A percentile compares a stretch with the other conserved stretches of the same genome.
Evolutionary conservation across 768 basidiomycete genomes (phyloP).

Genomic region (Coprinellus aureogranulatus): DNA sequence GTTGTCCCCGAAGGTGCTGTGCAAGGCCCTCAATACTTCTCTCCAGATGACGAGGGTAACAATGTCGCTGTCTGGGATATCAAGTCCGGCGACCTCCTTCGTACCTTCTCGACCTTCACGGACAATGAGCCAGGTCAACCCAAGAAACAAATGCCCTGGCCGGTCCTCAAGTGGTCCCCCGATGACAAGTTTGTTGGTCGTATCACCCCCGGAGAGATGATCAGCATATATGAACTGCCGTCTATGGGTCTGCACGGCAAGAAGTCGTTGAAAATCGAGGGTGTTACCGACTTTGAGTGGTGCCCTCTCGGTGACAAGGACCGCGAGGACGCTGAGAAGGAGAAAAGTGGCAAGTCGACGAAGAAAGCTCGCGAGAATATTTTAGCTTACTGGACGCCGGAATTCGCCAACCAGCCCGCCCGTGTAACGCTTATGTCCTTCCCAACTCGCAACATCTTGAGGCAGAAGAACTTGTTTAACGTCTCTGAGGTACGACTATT

Average conservation of each 20-base stretch:
- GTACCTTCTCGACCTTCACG: slow-evolving; percentile 75
- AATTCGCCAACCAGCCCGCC: slow-evolving; percentile 94
- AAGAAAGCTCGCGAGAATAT: slow-evolving; percentile 85
- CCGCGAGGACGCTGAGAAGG: slow-evolving; percentile 64
- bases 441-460: slow-evolving; percentile 77
- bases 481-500: slow-evolving; percentile 76
- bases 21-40: slow-evolving; percentile 83
- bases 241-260: slow-evolving; percentile 92
- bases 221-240: slow-evolving; percentile 95
- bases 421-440: slow-evolving; percentile 91
- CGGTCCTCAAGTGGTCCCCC: slow-evolving; percentile 93
- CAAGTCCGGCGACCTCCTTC: slow-evolving; percentile 86
- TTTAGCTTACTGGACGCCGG: slow-evolving; percentile 97
- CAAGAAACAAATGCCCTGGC: slow-evolving; percentile 92
- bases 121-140: slow-evolving; percentile 55
- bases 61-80: slow-evolving; percentile 98
- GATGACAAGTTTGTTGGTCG: slow-evolving; percentile 95
- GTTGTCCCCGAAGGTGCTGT: slow-evolving; percentile 76
- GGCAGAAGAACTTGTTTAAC: slow-evolving; percentile 97
- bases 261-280: slow-evolving; percentile 96
- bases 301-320: slow-evolving; percentile 91
- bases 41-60: slow-evolving; percentile 94
- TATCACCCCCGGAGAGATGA: slow-evolving; percentile 85
- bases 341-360: slow-evolving; percentile 38
- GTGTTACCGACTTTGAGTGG: slow-evolving; percentile 98